phyloP scores from a whole-genome alignment of 2,329 filamentous ascomycete genomes.

The Fusarium sp. region DNA sequence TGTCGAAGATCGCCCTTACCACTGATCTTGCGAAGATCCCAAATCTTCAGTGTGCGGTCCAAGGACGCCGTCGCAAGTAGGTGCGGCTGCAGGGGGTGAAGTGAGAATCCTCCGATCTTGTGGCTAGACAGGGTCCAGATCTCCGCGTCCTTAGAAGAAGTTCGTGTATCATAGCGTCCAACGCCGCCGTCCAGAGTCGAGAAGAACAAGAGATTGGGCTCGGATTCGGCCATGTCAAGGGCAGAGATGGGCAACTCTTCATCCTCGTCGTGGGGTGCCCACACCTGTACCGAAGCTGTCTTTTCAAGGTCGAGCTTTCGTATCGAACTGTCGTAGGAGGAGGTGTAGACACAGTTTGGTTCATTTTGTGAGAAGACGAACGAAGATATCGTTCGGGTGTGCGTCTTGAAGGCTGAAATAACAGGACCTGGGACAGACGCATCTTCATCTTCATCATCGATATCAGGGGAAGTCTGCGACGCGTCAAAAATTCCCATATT shows the following conservation, averaged over 20 bases:
- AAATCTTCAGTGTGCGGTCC: conserved; percentile 89
- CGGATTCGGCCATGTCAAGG: conserved; percentile 79
- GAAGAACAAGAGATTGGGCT: conserved; percentile 84
- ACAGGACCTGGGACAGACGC: conserved; percentile 75
- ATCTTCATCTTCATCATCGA: conserved; percentile 77
- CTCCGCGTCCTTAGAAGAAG: conserved; percentile 66
- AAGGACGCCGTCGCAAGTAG: conserved; percentile 90
- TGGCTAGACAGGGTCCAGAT: conserved; percentile 85
- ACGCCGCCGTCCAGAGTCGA: conserved; percentile 86
- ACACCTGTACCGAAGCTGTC: conserved; percentile 83
- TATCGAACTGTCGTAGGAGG: conserved; percentile 94
- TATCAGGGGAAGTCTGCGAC: conserved; percentile 73
- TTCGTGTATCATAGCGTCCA: conserved; percentile 83
- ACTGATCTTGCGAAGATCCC: conserved; percentile 87
- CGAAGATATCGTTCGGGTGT: conserved; percentile 87
- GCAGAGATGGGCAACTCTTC: conserved; percentile 86
- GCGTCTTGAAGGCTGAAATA: conserved; percentile 91
- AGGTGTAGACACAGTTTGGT: conserved; percentile 80
- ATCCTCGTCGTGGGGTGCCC: conserved; percentile 76
- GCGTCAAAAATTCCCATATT: conserved; percentile 92
- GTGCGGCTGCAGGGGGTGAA: conserved; percentile 84
- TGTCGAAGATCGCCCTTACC: conserved; percentile 70
- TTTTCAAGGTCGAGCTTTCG: conserved; percentile 86
- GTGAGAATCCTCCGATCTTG: conserved; percentile 94
- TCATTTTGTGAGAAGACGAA: conserved; percentile 83